Evolutionary conservation across 75 land plant genomes (phyloP), one percentile per base, ranked within the genome.

Genomic region (Pinus albicaulis): DNA sequence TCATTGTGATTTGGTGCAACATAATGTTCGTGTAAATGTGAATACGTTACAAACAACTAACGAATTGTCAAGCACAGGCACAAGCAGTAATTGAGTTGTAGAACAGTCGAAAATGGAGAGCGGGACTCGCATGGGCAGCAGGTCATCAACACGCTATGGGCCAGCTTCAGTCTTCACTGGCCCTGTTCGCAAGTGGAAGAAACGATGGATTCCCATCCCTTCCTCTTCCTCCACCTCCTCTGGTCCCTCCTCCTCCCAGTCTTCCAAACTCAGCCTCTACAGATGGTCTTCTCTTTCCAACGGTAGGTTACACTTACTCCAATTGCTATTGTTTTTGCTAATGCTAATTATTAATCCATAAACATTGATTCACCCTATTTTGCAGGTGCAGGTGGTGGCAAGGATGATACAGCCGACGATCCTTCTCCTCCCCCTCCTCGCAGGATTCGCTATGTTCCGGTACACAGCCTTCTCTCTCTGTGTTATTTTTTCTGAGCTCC

Each of bases 101-200:
- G 53, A 48, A 48, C 11, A 48, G 12, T 10, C 3, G 53, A 48
- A 48, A 77, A 90, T 90, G 92, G 92, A 90, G 70, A 86, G 83
- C n/a, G 92, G 90, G 15, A 73, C 59, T 26, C 86, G 90, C 0
- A 77, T 90, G 75, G 80, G 92, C 57, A 92, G 95, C 73, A 82
- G 95, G 57, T 92, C 95, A 34, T 92, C 95, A 57, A 88, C 87
- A 7, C 85, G 95, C 52, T 91, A 92, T 80, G 95, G 89, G 7
- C 89, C 95, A 17, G 73, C 91, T 11, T 86, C 95, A 20, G 91
- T 90, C 6, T 92, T 92, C 80, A 89, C 72, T 44, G 95, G 95
- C 0, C 93, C 93, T 73, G 95, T 92, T 6, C 62, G 95, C 71
- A 84, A 77, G 74, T 92, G 95, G 95, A 89, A 82, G 86, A 92